These are phyloP conservation scores for Sclerotinia spermophila DNA, from an alignment of 2,329 filamentous ascomycete species.

Conservation along the genomic window DNA sequence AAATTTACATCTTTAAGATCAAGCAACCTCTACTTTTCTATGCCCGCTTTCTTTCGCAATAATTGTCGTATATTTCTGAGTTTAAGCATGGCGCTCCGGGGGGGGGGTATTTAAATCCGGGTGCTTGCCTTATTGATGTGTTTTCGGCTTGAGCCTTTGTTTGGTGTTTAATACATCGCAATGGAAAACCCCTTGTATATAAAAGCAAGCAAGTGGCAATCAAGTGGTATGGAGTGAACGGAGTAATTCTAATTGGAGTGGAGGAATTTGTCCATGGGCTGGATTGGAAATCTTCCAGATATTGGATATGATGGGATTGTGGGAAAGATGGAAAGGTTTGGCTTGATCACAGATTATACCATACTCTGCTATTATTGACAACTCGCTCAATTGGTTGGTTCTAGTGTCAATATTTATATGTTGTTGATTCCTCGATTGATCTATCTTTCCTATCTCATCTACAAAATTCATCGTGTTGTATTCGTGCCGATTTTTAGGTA, in stretches of 20 bases:
- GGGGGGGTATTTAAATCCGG: neutral
- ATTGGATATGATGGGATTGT: neutral
- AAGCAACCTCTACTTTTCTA: constrained; percentile 7
- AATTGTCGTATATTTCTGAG: neutral
- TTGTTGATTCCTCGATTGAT: neutral
- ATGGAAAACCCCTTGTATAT: neutral
- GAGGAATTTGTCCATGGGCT: neutral
- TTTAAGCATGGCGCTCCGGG: constrained; percentile 5
- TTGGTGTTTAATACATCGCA: neutral
- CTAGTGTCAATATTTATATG: neutral
- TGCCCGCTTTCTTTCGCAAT: constrained; percentile 6
- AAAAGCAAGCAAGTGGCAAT: neutral
- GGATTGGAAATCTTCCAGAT: neutral
- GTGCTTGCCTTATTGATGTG: neutral
- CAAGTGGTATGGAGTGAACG: neutral
- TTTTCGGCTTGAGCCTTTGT: neutral
- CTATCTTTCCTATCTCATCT: neutral
- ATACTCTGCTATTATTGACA: neutral
- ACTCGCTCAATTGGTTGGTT: neutral
- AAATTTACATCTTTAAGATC: neutral
- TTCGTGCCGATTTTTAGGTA: neutral
- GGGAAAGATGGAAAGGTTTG: neutral
- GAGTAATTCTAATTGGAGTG: neutral
- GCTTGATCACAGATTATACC: neutral
- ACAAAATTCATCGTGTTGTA: neutral